Evolutionary conservation across 805 yeast species (phyloP).

Genomic region (Saccharomyces paradoxus): DNA sequence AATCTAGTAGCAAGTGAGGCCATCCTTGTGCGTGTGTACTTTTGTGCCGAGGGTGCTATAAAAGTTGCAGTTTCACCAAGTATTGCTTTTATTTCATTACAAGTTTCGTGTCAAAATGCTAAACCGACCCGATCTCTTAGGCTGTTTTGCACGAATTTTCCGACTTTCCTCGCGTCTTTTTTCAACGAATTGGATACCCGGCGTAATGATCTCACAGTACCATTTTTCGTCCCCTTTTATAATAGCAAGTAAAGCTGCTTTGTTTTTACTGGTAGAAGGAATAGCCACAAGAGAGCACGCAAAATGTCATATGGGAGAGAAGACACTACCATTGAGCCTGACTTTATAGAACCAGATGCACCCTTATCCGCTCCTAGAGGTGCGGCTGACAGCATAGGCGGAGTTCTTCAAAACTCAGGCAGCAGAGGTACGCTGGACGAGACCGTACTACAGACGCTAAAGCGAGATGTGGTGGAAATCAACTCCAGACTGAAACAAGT

Average conservation of each 20-base stretch:
- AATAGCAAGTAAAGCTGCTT: not conserved
- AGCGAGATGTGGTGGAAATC: conserved; percentile 27
- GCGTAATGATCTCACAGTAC: not conserved
- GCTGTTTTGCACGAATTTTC: not conserved
- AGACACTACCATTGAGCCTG: conserved; percentile 22
- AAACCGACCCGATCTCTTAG: not conserved
- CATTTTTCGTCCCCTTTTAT: not conserved
- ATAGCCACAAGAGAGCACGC: not conserved
- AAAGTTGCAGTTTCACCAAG: not conserved
- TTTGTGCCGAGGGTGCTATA: not conserved
- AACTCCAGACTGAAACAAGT: conserved; percentile 27
- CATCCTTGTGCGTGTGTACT: conserved; percentile 1
- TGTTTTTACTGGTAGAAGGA: not conserved
- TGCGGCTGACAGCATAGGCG: not conserved
- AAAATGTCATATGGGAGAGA: not conserved
- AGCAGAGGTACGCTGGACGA: conserved; percentile 31
- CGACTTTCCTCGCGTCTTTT: not conserved
- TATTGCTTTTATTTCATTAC: not conserved
- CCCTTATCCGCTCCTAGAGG: not conserved
- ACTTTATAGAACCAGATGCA: conserved; percentile 19
- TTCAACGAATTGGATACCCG: not conserved
- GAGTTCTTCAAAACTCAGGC: not conserved
- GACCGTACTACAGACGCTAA: conserved; percentile 20
- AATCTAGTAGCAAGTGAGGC: conserved; percentile 3
- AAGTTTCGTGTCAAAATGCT: not conserved